Conservation (phyloP, 2,329 filamentous ascomycete genomes). For the Talaromyces piceae region DNA sequence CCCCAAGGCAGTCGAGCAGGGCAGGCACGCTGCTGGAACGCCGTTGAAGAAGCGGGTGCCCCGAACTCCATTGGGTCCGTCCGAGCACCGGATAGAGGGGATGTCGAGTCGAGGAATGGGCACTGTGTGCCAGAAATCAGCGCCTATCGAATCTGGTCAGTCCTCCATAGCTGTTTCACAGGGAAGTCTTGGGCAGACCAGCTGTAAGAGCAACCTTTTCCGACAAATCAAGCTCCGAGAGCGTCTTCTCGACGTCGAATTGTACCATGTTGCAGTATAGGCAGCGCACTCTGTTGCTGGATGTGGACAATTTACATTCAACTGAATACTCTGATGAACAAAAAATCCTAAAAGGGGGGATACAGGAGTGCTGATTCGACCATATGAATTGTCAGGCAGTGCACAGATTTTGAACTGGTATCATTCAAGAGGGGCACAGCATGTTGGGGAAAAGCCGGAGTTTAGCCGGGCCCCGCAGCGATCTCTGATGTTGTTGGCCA, state of each 20-base stretch:
- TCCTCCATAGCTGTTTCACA: neutral
- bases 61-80: constrained; percentile 63
- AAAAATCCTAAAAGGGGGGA: neutral
- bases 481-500: no score
- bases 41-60: constrained; percentile 63
- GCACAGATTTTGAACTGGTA: neutral
- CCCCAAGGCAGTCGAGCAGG: constrained; percentile 69
- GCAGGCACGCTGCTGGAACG: constrained; percentile 65
- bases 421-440: neutral
- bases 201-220: constrained; percentile 48
- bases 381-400: neutral
- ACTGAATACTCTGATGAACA: neutral
- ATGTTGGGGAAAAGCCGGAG: neutral
- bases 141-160: constrained; percentile 18
- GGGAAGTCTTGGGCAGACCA: constrained; percentile 18
- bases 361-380: neutral
- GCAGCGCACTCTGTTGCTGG: no score
- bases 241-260: constrained; percentile 41
- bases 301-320: neutral
- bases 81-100: constrained; percentile 58
- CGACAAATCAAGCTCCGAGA: constrained; percentile 47
- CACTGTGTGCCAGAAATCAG: constrained; percentile 63
- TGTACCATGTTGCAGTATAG: constrained; percentile 25
- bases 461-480: constrained; percentile 5
- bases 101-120: constrained; percentile 56